phyloP scores from a whole-genome alignment of 306 rosid genomes.

The Lathyrus aphaca region DNA sequence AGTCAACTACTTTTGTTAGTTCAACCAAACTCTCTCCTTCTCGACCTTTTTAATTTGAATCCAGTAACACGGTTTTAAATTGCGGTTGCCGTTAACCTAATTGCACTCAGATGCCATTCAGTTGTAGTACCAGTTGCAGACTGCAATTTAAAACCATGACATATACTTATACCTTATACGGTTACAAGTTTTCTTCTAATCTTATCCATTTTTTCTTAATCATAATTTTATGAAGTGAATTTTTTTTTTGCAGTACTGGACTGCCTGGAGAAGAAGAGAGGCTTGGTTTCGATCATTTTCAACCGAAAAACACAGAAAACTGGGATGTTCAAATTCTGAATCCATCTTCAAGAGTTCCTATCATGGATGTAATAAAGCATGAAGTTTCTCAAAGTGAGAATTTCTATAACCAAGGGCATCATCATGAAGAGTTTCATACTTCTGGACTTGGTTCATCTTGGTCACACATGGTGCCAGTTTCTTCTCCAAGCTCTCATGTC shows the following conservation, averaged over 20 bases:
- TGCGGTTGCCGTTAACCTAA: background rate
- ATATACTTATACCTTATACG: background rate
- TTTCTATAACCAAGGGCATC: conserved; percentile 40
- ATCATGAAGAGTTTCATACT: conserved; percentile 44
- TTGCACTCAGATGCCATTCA: background rate
- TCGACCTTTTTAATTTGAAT: background rate
- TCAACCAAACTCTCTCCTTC: conserved; percentile 28
- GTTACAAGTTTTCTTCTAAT: background rate
- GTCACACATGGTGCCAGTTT: conserved; percentile 58
- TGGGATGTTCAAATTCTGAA: conserved; percentile 58
- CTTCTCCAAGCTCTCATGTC: conserved; percentile 63
- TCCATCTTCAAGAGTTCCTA: conserved; percentile 41
- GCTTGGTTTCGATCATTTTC: conserved; percentile 48
- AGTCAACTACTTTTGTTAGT: conserved; percentile 69
- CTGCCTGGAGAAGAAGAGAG: conserved; percentile 63
- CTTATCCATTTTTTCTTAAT: background rate
- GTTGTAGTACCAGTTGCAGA: background rate
- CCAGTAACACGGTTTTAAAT: background rate
- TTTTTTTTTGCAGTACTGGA: conserved; percentile 56
- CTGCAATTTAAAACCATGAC: background rate
- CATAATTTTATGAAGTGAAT: background rate
- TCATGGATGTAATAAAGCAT: conserved; percentile 59
- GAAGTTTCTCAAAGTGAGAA: conserved; percentile 52
- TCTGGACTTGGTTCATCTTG: conserved; percentile 44
- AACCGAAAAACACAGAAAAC: conserved; percentile 50